These are phyloP conservation scores for Funneliformis caledonium DNA, from an alignment of 371 early-diverging fungal species.

Conservation along the genomic window DNA sequence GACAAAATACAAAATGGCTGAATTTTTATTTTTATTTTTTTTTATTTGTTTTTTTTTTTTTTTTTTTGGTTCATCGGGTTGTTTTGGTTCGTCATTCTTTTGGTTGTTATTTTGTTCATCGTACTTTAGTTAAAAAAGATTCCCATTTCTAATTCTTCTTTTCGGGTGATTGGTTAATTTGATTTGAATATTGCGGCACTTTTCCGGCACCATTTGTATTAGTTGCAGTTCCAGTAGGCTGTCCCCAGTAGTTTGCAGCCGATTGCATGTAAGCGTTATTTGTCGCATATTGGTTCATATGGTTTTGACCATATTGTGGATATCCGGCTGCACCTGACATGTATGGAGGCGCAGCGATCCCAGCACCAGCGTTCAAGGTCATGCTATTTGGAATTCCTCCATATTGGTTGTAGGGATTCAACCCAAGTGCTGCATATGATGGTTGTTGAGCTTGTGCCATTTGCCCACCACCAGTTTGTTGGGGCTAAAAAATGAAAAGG, in stretches of 20 bases:
- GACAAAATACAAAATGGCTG: too few species aligned
- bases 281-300: conserved; percentile 25
- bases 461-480: neutral
- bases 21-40: too few species aligned
- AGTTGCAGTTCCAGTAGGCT: neutral
- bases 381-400: conserved; percentile 17
- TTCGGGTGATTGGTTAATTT: conserved; percentile 17
- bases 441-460: conserved; percentile 22
- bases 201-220: conserved; percentile 4
- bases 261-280: conserved; percentile 30
- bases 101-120: too few species aligned
- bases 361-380: neutral
- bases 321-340: conserved; percentile 30
- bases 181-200: conserved; percentile 18
- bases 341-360: conserved; percentile 9
- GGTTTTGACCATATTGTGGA: conserved; percentile 27
- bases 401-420: conserved; percentile 28
- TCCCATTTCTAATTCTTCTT: conserved; percentile 7
- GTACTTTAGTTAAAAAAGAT: neutral
- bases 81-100: too few species aligned
- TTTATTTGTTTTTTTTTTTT: too few species aligned
- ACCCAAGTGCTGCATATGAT: neutral
- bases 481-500: neutral
- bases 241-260: conserved; percentile 1
- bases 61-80: too few species aligned